Base-by-base conservation (phyloP, 2,329 filamentous ascomycete species). In the Aspergillus versicolor region DNA sequence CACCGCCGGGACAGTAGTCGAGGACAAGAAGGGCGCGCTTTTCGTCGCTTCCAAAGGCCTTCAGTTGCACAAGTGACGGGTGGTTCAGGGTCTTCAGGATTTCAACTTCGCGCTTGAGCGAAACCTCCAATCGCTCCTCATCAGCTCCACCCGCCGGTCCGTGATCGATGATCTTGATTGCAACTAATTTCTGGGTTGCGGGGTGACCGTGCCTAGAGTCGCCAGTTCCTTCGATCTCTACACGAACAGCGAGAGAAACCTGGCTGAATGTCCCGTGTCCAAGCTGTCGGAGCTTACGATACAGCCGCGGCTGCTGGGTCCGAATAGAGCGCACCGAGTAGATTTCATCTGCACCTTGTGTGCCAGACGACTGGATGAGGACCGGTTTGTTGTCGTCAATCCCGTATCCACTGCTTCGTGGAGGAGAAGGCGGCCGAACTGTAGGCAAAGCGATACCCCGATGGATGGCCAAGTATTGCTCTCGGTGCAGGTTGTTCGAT, bases 241-340 rank as follows among this genome's bases (percentile, higher is more conserved):
- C 86, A 67, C 89, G 91, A 11, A 92, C 96, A 4, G 92, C 94
- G 42, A 99, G 81, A 76, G 95, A 88, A 19, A 99, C 94, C 68
- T 90, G 90, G 72, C 92, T 97, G 73, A 99, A 99, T 0, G 94
- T 97, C 38, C 94, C 94, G 67, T 96, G 91, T 5, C 94, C 94
- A 5, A 99, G 82, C 62, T 88, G 79, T 57, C 90, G 88, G 40
- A 99, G 77, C 12, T 88, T 89, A 63, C 90, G 85, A 86, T 94
- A 99, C 63, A 85, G 82, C 56, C 88, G 85, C 19, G 85, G 81
- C 71, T 92, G 92, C 63, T 84, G 77, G 57, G 91, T 86, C 49
- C 82, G 79, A 34, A 89, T 81, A 2, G 84, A 88, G 62, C 78
- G 81, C 27, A 90, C 88, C 66, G 89, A 82, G 68, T 92, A 94